These are phyloP conservation scores for Primulina eburnea DNA, from an alignment of 257 asterid species.

Conservation along the genomic window DNA sequence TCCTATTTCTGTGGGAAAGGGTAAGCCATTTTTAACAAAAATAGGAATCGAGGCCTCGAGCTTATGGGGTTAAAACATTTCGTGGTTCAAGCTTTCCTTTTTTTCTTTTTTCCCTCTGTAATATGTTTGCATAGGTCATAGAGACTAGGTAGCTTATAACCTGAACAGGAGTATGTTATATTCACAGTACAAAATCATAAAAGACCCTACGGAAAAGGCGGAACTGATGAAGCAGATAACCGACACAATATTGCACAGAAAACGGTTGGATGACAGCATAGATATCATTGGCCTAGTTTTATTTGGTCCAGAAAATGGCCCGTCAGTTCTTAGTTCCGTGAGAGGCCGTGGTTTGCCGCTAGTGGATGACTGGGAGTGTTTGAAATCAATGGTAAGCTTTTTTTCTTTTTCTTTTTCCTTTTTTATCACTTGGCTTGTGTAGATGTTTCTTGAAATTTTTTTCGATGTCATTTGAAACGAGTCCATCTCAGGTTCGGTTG, in stretches of 20 bases:
- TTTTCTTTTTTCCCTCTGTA: no score
- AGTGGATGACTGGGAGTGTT: slow-evolving; percentile 85
- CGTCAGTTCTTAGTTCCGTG: slow-evolving; percentile 38
- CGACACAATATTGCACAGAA: slow-evolving; percentile 49
- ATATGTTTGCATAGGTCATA: no score
- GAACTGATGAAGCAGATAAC: slow-evolving; percentile 49
- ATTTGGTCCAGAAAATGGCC: slow-evolving; percentile 59
- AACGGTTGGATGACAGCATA: slow-evolving; percentile 62
- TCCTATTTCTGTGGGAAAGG: slow-evolving; percentile 65
- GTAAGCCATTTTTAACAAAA: slow-evolving; percentile 31
- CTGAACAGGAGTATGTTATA: not conserved
- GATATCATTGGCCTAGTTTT: slow-evolving; percentile 48
- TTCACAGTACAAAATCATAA: slow-evolving; percentile 47
- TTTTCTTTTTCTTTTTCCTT: not conserved
- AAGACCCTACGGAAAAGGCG: slow-evolving; percentile 36
- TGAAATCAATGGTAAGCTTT: slow-evolving; percentile 62
- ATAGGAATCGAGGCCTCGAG: not conserved
- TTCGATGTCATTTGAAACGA: not conserved
- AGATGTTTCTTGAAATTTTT: not conserved
- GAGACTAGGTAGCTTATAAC: not conserved
- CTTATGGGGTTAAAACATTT: not conserved
- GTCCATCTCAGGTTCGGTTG: slow-evolving; percentile 45
- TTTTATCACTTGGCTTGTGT: not conserved
- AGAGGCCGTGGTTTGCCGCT: slow-evolving; percentile 54
- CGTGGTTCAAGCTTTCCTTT: not conserved